phyloP scores from a whole-genome alignment of 1,284 basidiomycete genomes.

The Melampsora occidentalis region DNA sequence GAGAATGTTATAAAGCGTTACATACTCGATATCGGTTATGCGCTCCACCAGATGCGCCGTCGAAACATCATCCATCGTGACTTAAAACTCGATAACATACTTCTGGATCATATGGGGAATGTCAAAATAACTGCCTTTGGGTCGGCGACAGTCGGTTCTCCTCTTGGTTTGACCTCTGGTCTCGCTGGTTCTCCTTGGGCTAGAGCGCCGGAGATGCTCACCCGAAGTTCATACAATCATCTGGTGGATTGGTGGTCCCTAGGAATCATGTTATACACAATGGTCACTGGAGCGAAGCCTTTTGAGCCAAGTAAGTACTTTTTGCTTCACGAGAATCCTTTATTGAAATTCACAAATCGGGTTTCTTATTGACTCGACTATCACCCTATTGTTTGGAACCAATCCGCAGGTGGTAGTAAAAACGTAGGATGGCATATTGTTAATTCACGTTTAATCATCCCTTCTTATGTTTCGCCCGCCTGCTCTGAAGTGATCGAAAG shows the following conservation, averaged over 20 bases:
- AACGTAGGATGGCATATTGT: too few species aligned
- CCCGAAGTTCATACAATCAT: slow-evolving; percentile 47
- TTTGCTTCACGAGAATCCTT: too few species aligned
- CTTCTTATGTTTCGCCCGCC: too few species aligned
- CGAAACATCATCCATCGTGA: slow-evolving; percentile 21
- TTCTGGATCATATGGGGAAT: not conserved
- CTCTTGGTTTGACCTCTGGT: slow-evolving; percentile 43
- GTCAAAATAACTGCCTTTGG: slow-evolving; percentile 30
- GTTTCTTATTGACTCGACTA: too few species aligned
- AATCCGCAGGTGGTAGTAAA: too few species aligned
- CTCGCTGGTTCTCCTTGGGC: slow-evolving; percentile 51
- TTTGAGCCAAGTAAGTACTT: too few species aligned
- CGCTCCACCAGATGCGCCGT: slow-evolving; percentile 10
- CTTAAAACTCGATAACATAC: slow-evolving; percentile 35
- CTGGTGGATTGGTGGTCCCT: slow-evolving; percentile 50
- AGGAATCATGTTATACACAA: too few species aligned
- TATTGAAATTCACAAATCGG: too few species aligned
- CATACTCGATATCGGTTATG: slow-evolving; percentile 17
- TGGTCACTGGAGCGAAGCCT: too few species aligned
- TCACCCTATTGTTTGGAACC: too few species aligned
- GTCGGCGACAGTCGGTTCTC: not conserved
- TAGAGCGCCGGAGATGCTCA: slow-evolving; percentile 50
- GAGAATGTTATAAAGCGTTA: slow-evolving; percentile 35
- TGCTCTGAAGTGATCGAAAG: too few species aligned
- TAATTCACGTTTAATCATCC: too few species aligned